Evolutionary conservation across 108 stramenopile genomes (phyloP).

Genomic region (Aurantiochytrium sp.): DNA sequence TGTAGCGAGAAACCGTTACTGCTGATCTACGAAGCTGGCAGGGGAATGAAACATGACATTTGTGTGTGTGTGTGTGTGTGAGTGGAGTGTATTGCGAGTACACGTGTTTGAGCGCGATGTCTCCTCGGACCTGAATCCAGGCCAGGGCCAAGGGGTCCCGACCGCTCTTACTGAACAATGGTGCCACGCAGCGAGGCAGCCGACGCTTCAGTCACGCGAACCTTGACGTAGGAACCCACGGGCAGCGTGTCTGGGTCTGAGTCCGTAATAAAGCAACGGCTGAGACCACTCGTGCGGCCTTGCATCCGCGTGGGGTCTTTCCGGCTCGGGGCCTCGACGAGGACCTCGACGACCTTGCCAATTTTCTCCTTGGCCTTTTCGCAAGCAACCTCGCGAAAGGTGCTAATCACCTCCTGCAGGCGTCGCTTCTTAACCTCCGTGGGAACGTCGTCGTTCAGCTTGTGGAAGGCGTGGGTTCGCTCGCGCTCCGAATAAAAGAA

Average conservation of each 20-base stretch:
- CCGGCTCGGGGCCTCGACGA: conserved; percentile 48
- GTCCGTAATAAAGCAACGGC: background rate
- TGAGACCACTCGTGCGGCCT: background rate
- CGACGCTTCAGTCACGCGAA: background rate
- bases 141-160: too few relatives aligned
- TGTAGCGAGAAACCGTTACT: too few relatives aligned
- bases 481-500: conserved; percentile 93
- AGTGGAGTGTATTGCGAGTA: too few relatives aligned
- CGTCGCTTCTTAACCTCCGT: conserved; percentile 76
- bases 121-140: too few relatives aligned
- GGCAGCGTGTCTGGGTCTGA: background rate
- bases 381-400: background rate
- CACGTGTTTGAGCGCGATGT: too few relatives aligned
- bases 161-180: too few relatives aligned
- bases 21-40: too few relatives aligned
- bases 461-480: conserved; percentile 84
- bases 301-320: background rate
- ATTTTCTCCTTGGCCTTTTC: background rate
- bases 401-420: conserved; percentile 61
- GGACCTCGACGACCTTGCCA: conserved; percentile 36
- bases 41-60: too few relatives aligned
- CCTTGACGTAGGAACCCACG: background rate
- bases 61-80: too few relatives aligned
- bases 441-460: conserved; percentile 87
- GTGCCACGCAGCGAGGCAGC: background rate